A percentile compares a stretch with the other conserved stretches of the same genome.
Conservation (phyloP, 768 basidiomycete species). For the Porpolomopsis calyptriformis region DNA sequence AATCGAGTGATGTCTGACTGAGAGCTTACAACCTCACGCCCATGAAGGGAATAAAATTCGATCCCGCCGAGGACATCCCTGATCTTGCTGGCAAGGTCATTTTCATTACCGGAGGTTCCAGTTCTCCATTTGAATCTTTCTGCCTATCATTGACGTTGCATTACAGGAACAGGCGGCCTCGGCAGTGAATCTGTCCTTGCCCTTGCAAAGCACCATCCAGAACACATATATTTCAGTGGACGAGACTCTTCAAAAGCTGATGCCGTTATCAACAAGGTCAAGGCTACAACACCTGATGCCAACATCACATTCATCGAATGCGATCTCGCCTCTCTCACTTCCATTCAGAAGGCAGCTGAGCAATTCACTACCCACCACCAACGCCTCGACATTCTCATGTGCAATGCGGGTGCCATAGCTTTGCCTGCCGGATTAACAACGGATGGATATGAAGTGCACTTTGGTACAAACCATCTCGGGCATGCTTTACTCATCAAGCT, state of each 20-base stretch:
- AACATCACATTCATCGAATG: constrained; percentile 25
- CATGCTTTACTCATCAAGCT: constrained; percentile 17
- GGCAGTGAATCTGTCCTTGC: constrained; percentile 25
- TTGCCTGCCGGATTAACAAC: neutral
- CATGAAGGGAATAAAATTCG: constrained; percentile 13
- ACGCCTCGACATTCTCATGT: neutral
- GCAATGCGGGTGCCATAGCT: neutral
- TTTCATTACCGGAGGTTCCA: constrained; percentile 20
- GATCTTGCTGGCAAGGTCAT: constrained; percentile 28
- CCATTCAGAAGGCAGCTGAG: constrained; percentile 24
- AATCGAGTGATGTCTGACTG: too few species aligned
- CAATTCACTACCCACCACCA: constrained; percentile 21
- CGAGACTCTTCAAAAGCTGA: neutral
- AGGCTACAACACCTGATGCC: constrained; percentile 25
- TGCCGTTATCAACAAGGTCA: constrained; percentile 21
- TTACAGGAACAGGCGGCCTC: constrained; percentile 27
- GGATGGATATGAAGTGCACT: constrained; percentile 25
- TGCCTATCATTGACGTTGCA: neutral
- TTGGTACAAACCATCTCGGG: constrained; percentile 22
- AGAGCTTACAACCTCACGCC: neutral
- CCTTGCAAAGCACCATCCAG: constrained; percentile 23
- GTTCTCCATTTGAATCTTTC: neutral
- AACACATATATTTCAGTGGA: neutral
- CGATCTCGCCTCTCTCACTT: constrained; percentile 27
- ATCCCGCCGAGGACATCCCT: constrained; percentile 22